phyloP scores from a whole-genome alignment of 768 basidiomycete genomes.

The Vararia minispora region DNA sequence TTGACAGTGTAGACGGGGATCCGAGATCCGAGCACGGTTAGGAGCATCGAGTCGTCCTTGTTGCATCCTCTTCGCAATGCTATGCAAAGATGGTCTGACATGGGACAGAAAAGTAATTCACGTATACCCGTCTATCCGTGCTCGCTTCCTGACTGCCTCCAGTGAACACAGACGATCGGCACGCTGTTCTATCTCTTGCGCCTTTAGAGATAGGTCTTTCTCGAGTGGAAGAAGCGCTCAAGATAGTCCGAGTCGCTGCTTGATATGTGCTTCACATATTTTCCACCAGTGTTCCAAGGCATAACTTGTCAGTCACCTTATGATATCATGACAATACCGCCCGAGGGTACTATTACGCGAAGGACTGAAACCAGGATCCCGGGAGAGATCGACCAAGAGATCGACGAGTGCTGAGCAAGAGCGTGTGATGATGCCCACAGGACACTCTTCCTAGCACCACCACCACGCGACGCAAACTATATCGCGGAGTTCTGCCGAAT shows the following conservation, averaged over 20 bases:
- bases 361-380: no score
- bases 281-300: no score
- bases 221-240: slow-evolving; percentile 2
- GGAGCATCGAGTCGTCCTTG: slow-evolving; percentile 9
- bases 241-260: slow-evolving; percentile 1
- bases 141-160: background rate
- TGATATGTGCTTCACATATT: no score
- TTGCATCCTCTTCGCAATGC: slow-evolving; percentile 12
- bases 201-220: slow-evolving; percentile 7
- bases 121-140: background rate
- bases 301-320: no score
- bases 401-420: no score
- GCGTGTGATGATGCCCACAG: no score
- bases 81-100: slow-evolving; percentile 14
- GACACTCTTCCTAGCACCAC: no score
- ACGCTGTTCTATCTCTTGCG: slow-evolving; percentile 1
- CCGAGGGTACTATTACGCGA: no score
- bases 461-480: no score
- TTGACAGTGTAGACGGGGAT: slow-evolving; percentile 20
- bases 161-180: slow-evolving; percentile 2
- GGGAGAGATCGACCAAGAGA: no score
- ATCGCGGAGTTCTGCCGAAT: no score
- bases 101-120: slow-evolving; percentile 5
- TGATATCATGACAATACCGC: no score
- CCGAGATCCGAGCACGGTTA: slow-evolving; percentile 13